phyloP scores from a whole-genome alignment of 306 rosid species.

The Lupinus albus region DNA sequence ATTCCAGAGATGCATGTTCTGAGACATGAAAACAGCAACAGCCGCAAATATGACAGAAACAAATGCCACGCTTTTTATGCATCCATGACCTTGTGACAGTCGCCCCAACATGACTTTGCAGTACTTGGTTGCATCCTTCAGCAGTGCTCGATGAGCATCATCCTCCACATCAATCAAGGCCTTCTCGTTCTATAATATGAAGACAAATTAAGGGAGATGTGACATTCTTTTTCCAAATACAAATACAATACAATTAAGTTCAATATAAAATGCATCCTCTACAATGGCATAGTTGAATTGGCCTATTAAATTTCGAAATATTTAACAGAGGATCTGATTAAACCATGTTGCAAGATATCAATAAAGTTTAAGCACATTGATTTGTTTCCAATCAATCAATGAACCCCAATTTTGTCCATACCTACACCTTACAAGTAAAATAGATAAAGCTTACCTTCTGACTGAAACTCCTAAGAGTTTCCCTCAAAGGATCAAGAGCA shows the following conservation, averaged over 20 bases:
- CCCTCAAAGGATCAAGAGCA: conserved; percentile 45
- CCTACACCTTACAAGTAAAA: not conserved
- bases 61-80: conserved; percentile 51
- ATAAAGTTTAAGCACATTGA: not conserved
- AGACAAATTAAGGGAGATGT: conserved; percentile 25
- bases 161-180: conserved; percentile 43
- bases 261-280: conserved; percentile 24
- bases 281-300: not conserved
- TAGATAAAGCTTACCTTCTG: conserved; percentile 44
- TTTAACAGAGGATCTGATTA: not conserved
- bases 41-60: conserved; percentile 42
- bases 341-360: conserved; percentile 1
- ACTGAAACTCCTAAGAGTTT: conserved; percentile 48
- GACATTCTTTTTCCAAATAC: not conserved
- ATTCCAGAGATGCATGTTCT: conserved; percentile 48
- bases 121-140: conserved; percentile 52
- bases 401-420: not conserved
- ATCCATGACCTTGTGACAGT: conserved; percentile 47
- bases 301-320: not conserved
- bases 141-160: conserved; percentile 28
- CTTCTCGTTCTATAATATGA: conserved; percentile 49
- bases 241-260: conserved; percentile 6
- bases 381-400: not conserved
- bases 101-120: conserved; percentile 45
- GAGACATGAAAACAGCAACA: conserved; percentile 46